Evolutionary conservation across 176 grass and related monocot species (phyloP).

Genomic region (Thinopyrum elongatum): DNA sequence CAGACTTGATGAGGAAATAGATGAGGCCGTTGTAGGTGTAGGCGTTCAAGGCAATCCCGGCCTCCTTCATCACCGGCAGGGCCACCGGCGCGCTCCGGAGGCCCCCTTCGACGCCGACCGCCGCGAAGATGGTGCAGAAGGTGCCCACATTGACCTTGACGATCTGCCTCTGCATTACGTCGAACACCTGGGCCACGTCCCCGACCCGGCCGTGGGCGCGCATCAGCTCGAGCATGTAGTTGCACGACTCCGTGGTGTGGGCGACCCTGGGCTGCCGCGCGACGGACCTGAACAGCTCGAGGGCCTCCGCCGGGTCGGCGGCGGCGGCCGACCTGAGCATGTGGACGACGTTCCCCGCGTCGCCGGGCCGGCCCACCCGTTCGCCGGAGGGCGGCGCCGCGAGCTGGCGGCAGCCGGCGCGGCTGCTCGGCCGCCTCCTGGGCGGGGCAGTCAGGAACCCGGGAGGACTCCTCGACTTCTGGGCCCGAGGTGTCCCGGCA

Average conservation of each 20-base stretch:
- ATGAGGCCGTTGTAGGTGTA: constrained; percentile 86
- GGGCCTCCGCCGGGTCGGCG: constrained; percentile 40
- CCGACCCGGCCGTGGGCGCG: constrained; percentile 46
- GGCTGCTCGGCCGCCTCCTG: constrained; percentile 2
- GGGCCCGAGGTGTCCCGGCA: constrained; percentile 6
- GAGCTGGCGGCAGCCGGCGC: neutral
- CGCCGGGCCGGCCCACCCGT: neutral
- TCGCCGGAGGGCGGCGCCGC: constrained; percentile 10
- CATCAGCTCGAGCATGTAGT: constrained; percentile 96
- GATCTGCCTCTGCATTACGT: constrained; percentile 89
- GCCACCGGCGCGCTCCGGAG: constrained; percentile 65
- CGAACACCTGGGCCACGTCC: constrained; percentile 86
- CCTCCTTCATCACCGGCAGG: constrained; percentile 58
- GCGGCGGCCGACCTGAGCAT: constrained; percentile 52
- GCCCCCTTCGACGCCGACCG: constrained; percentile 52
- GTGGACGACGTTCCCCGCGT: constrained; percentile 48
- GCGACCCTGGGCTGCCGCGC: constrained; percentile 42
- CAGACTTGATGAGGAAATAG: constrained; percentile 76
- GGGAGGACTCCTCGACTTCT: constrained; percentile 27
- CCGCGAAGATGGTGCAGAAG: constrained; percentile 67
- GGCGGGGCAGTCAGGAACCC: constrained; percentile 9
- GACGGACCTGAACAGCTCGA: constrained; percentile 61
- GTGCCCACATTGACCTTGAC: constrained; percentile 62
- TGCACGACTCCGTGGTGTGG: constrained; percentile 83
- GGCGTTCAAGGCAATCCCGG: constrained; percentile 53